Conservation (phyloP, 2,329 filamentous ascomycete species). For the Hypoxylon rubiginosum region DNA sequence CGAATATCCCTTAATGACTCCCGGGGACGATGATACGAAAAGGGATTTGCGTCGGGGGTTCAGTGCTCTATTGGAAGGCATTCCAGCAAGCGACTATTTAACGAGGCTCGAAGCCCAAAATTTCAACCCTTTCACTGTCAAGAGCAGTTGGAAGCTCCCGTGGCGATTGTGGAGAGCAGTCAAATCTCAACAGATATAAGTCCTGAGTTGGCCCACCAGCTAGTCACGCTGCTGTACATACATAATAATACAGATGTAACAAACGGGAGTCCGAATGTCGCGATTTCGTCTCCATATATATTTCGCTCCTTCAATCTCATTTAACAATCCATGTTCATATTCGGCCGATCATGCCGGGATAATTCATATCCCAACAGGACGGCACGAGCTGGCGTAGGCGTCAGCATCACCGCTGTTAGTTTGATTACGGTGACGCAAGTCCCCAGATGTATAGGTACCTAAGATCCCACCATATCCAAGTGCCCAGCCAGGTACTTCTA, state of each 20-base stretch:
- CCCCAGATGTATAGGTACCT: neutral
- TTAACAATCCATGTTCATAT: neutral
- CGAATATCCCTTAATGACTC: slow-evolving; percentile 57
- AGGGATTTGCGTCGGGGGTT: slow-evolving; percentile 73
- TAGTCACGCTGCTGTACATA: slow-evolving; percentile 3
- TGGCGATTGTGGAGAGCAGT: slow-evolving; percentile 75
- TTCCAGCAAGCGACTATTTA: slow-evolving; percentile 84
- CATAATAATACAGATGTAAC: neutral
- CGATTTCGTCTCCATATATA: neutral
- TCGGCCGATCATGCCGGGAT: neutral
- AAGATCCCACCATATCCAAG: neutral
- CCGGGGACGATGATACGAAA: slow-evolving; percentile 54
- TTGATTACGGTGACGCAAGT: neutral
- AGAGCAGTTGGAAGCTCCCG: slow-evolving; percentile 83
- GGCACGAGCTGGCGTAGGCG: neutral
- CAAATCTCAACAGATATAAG: slow-evolving; percentile 63
- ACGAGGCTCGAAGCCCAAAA: slow-evolving; percentile 81
- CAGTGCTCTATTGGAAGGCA: slow-evolving; percentile 82
- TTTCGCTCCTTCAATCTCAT: neutral
- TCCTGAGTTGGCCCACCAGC: neutral
- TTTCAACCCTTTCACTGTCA: slow-evolving; percentile 84
- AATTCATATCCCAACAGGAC: neutral
- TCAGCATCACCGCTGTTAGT: neutral
- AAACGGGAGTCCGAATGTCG: neutral
- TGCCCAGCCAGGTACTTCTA: too few species aligned